Conservation (phyloP, 2,329 filamentous ascomycete genomes). For the Elsinoe necatrix region DNA sequence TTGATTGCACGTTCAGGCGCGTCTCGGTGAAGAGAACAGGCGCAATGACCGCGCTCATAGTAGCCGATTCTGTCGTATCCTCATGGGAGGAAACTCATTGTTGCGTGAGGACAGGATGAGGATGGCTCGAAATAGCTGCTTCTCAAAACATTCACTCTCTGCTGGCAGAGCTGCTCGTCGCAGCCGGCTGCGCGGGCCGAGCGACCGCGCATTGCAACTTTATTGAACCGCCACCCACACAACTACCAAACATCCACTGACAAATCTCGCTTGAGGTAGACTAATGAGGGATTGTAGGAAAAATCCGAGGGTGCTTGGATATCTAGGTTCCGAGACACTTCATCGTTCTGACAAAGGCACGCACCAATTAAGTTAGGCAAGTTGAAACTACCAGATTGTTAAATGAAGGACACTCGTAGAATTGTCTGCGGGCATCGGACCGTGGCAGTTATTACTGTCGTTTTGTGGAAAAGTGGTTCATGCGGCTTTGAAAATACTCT, state of each 20-base stretch:
- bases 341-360: too few relatives aligned
- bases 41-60: conserved; percentile 56
- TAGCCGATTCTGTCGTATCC: conserved; percentile 22
- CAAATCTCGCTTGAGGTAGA: too few relatives aligned
- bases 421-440: too few relatives aligned
- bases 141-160: not conserved
- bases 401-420: too few relatives aligned
- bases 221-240: too few relatives aligned
- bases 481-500: not conserved
- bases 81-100: not conserved
- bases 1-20: conserved; percentile 70
- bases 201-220: not conserved
- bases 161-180: not conserved
- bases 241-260: too few relatives aligned
- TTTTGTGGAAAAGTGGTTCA: not conserved
- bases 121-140: not conserved
- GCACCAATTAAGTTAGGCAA: too few relatives aligned
- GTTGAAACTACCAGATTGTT: too few relatives aligned
- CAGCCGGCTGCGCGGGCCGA: not conserved
- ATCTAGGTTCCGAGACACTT: too few relatives aligned
- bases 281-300: too few relatives aligned
- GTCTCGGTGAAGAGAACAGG: conserved; percentile 77
- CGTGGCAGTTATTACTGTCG: not conserved
- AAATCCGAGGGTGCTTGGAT: too few relatives aligned
- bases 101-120: not conserved